A percentile compares a stretch with the other conserved stretches of the same genome.
These are phyloP conservation scores for Mycena amicta DNA, from an alignment of 768 basidiomycete species.

Conservation along the genomic window DNA sequence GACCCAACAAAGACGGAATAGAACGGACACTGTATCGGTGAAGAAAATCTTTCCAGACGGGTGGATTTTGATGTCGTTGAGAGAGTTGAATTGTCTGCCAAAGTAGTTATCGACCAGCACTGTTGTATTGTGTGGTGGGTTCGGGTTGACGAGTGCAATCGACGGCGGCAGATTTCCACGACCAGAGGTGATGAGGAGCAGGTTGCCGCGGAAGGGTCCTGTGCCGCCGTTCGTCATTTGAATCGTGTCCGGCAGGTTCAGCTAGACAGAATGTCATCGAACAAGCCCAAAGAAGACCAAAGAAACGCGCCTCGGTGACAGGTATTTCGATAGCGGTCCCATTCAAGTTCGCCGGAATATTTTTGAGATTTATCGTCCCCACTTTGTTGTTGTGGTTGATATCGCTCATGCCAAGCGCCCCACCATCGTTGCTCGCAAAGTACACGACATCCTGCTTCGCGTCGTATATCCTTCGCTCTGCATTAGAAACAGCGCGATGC, in stretches of 20 bases:
- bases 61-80: conserved; percentile 71
- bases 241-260: conserved; percentile 56
- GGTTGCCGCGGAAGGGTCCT: conserved; percentile 51
- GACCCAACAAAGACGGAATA: no score
- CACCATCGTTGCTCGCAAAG: conserved; percentile 74
- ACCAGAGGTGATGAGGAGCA: conserved; percentile 58
- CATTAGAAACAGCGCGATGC: neutral
- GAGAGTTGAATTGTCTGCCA: conserved; percentile 79
- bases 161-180: conserved; percentile 33
- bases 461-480: conserved; percentile 45
- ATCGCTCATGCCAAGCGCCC: conserved; percentile 62
- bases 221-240: conserved; percentile 67
- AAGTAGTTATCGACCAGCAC: conserved; percentile 78
- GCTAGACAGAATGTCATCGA: conserved; percentile 36
- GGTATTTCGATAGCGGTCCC: conserved; percentile 49
- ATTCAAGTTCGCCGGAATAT: conserved; percentile 43
- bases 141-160: conserved; percentile 62
- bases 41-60: conserved; percentile 75
- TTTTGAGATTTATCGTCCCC: conserved; percentile 61
- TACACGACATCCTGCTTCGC: conserved; percentile 71
- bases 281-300: neutral
- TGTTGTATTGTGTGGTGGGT: conserved; percentile 54
- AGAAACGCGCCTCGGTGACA: conserved; percentile 39
- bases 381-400: conserved; percentile 65
- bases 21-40: conserved; percentile 62